phyloP scores from a whole-genome alignment of 1,284 basidiomycete genomes.

The Moesziomyces sp. region DNA sequence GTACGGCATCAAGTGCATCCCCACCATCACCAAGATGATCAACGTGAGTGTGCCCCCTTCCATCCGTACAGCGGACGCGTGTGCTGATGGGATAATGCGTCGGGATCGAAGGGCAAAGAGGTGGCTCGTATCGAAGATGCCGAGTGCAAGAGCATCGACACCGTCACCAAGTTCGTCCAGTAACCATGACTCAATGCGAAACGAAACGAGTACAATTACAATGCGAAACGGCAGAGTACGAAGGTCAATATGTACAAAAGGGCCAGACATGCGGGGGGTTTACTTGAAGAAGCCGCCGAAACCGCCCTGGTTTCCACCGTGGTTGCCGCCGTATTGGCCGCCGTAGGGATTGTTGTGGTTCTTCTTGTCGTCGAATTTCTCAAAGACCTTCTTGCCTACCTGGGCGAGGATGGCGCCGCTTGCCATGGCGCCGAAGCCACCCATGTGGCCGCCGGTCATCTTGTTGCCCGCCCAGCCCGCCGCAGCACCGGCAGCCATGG shows the following conservation, averaged over 20 bases:
- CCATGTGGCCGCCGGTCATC: constrained; percentile 50
- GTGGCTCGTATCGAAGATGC: constrained; percentile 44
- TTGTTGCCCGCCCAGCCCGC: constrained; percentile 57
- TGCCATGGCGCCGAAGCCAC: constrained; percentile 40
- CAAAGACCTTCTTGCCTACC: constrained; percentile 54
- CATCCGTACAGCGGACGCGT: too few species aligned
- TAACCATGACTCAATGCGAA: not conserved
- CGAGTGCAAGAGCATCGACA: constrained; percentile 40
- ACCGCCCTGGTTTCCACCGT: constrained; percentile 19
- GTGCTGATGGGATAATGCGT: not conserved
- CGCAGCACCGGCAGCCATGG: constrained; percentile 56
- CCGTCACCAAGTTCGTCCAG: constrained; percentile 29
- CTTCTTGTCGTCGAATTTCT: constrained; percentile 44
- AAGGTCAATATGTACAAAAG: not conserved
- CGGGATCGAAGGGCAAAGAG: constrained; percentile 34
- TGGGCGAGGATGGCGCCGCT: constrained; percentile 56
- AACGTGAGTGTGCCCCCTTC: constrained; percentile 4
- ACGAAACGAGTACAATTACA: not conserved
- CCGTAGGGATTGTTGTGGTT: constrained; percentile 33
- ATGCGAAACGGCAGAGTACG: not conserved
- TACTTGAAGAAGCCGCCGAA: constrained; percentile 43
- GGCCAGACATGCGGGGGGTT: too few species aligned
- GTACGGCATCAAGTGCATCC: constrained; percentile 46
- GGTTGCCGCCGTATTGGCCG: constrained; percentile 18
- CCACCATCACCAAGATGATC: constrained; percentile 44